Conservation (phyloP, 352 stramenopile species). For the Phytophthora cactorum region DNA sequence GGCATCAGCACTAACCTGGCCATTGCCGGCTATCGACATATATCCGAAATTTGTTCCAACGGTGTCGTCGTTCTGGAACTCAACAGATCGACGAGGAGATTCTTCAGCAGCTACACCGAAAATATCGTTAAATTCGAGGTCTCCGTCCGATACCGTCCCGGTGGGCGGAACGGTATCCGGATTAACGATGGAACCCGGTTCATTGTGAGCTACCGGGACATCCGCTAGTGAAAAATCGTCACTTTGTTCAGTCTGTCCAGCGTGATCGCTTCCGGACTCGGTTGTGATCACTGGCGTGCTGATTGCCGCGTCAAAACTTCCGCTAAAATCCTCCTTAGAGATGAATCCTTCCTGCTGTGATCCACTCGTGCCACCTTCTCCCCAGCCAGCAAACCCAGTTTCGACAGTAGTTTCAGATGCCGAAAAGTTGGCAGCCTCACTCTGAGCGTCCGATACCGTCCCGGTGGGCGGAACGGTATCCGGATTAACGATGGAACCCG, state of each 20-base stretch:
- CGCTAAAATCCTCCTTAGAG: not conserved
- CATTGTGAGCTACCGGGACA: not conserved
- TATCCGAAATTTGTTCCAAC: no score
- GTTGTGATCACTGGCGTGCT: not conserved
- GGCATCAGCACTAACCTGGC: not conserved
- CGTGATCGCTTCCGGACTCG: not conserved
- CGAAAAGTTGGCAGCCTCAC: slow-evolving; percentile 1
- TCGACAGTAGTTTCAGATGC: not conserved
- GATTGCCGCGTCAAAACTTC: not conserved
- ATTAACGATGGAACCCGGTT: not conserved
- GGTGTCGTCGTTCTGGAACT: not conserved
- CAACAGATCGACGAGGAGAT: not conserved
- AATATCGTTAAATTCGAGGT: not conserved
- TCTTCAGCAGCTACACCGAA: not conserved
- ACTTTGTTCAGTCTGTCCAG: not conserved
- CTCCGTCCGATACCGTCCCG: not conserved
- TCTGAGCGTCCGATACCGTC: not conserved
- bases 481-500: no score
- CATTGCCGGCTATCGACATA: no score
- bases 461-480: not conserved
- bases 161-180: not conserved
- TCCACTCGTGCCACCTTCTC: not conserved
- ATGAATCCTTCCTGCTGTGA: not conserved
- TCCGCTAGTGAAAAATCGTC: not conserved
- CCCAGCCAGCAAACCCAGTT: not conserved